Percentiles rank a stretch among this genome's conserved stretches.
These are phyloP conservation scores for Tilletia walkeri DNA, from an alignment of 1,284 basidiomycete species.

Conservation along the genomic window DNA sequence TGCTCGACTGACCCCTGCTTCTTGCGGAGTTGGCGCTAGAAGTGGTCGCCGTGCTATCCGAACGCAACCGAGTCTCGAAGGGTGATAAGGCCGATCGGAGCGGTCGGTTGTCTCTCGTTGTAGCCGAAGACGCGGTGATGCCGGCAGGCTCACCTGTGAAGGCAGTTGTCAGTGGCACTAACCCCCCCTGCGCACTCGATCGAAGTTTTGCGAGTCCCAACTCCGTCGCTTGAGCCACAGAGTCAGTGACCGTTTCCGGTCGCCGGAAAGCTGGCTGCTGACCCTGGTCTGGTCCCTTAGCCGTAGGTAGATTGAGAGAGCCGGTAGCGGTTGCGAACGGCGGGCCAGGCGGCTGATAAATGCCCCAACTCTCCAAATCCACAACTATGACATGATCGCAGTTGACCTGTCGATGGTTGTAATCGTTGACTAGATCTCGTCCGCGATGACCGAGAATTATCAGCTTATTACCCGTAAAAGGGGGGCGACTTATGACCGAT, in stretches of 20 bases:
- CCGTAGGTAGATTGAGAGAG: too few species aligned
- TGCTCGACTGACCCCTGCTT: not conserved
- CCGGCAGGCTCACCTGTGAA: too few species aligned
- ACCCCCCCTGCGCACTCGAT: conserved; percentile 25
- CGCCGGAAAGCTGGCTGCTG: too few species aligned
- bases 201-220: conserved; percentile 44
- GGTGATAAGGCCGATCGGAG: not conserved
- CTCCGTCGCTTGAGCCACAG: conserved; percentile 25
- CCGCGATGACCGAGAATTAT: conserved; percentile 46
- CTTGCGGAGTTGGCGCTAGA: not conserved
- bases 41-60: conserved; percentile 13
- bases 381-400: conserved; percentile 48
- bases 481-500: not conserved
- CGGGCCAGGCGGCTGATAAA: conserved; percentile 42
- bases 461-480: conserved; percentile 30
- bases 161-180: not conserved
- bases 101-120: not conserved
- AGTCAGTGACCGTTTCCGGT: too few species aligned
- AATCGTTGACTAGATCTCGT: conserved; percentile 48
- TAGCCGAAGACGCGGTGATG: too few species aligned
- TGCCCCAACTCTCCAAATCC: conserved; percentile 50
- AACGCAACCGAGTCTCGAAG: conserved; percentile 6
- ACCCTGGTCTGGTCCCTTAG: too few species aligned
- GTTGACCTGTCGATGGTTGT: conserved; percentile 53
- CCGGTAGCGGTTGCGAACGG: conserved; percentile 18